Conservation (phyloP, 352 stramenopile genomes). For the Saprolegnia diclina region DNA sequence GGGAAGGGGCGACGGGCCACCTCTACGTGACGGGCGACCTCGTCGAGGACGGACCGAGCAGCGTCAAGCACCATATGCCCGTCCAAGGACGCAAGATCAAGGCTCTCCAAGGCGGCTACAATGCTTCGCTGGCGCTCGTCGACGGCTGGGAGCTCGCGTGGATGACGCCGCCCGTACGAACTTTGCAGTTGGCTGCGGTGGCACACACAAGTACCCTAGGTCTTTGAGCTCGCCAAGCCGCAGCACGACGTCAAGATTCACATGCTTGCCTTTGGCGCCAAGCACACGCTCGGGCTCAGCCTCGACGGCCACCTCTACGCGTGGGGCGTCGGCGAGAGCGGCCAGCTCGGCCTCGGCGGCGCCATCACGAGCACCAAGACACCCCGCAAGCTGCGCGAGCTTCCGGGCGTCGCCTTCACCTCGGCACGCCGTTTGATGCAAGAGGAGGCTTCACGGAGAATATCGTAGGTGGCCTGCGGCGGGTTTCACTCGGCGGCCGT, state of each 20-base stretch:
- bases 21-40: constrained; percentile 11
- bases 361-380: constrained; percentile 14
- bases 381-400: constrained; percentile 22
- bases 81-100: constrained; percentile 41
- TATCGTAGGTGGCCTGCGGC: constrained; percentile 64
- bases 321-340: constrained; percentile 42
- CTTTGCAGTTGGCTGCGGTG: too few relatives aligned
- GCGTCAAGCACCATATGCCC: background rate
- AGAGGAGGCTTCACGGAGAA: too few relatives aligned
- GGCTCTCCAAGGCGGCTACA: constrained; percentile 43
- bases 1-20: constrained; percentile 22
- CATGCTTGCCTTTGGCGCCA: constrained; percentile 44
- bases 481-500: constrained; percentile 61
- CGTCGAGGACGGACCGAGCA: background rate
- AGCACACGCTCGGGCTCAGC: constrained; percentile 51
- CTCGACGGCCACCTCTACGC: constrained; percentile 61
- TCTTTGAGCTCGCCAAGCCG: constrained; percentile 22
- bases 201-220: background rate
- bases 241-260: constrained; percentile 45
- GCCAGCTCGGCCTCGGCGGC: constrained; percentile 42
- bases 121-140: constrained; percentile 45
- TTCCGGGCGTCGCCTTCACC: background rate
- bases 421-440: too few relatives aligned
- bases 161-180: constrained; percentile 24
- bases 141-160: constrained; percentile 56